Evolutionary conservation across 2,329 filamentous ascomycete species (phyloP).

Genomic region (Paradendryphiella salina): DNA sequence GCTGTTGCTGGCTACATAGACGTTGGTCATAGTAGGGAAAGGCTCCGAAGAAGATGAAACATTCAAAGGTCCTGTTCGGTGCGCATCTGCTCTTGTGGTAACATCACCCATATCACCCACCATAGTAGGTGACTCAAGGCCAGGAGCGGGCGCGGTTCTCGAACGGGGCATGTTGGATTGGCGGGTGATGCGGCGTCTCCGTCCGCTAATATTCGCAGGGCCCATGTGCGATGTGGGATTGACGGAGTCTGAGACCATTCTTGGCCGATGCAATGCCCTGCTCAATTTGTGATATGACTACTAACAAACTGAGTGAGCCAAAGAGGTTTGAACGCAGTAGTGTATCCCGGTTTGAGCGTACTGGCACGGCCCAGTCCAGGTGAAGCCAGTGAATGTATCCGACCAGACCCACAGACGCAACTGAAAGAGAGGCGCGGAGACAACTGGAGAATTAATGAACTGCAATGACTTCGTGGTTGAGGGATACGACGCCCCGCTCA

Average conservation of each 20-base stretch:
- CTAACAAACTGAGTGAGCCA: neutral
- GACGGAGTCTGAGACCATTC: slow-evolving; percentile 1
- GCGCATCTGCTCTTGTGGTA: neutral
- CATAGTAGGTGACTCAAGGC: slow-evolving; percentile 3
- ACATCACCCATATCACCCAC: slow-evolving; percentile 7
- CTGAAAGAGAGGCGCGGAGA: neutral
- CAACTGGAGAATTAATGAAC: neutral
- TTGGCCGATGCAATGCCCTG: neutral
- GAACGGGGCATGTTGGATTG: slow-evolving; percentile 21
- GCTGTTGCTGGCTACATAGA: slow-evolving; percentile 4
- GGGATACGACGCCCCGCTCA: neutral
- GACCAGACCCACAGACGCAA: slow-evolving; percentile 1
- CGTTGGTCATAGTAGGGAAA: slow-evolving; percentile 4
- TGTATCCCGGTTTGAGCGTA: neutral
- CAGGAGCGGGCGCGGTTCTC: slow-evolving; percentile 20
- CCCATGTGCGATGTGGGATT: slow-evolving; percentile 4
- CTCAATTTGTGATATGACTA: neutral
- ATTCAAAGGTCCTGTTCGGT: slow-evolving; percentile 8
- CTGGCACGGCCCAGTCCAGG: neutral
- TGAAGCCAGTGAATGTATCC: slow-evolving; percentile 1
- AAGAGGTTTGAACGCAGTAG: neutral
- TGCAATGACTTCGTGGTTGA: neutral
- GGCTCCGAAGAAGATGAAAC: slow-evolving; percentile 3
- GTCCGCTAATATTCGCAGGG: slow-evolving; percentile 18
- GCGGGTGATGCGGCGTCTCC: slow-evolving; percentile 27